phyloP scores from a whole-genome alignment of 2,329 filamentous ascomycete genomes.

The Pezicula radicicola region DNA sequence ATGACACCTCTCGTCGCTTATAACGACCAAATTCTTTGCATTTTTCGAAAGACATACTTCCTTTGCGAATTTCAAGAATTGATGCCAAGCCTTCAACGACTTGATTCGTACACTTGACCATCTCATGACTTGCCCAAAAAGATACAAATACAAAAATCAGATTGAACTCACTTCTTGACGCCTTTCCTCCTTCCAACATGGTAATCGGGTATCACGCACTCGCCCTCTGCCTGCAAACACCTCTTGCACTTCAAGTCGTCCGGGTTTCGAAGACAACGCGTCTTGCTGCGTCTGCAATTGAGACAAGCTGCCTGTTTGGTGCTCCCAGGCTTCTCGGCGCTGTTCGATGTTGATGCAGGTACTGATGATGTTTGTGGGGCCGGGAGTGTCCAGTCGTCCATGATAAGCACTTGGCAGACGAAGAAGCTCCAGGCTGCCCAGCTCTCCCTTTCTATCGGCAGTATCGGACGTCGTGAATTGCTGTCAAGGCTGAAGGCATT shows the following conservation, averaged over 20 bases:
- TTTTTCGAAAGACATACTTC: too few relatives aligned
- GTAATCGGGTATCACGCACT: slow-evolving; percentile 70
- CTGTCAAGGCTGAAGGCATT: too few relatives aligned
- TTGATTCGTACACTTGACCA: too few relatives aligned
- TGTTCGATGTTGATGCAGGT: not conserved
- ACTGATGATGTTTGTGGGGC: not conserved
- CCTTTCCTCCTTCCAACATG: slow-evolving; percentile 72
- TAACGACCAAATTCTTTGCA: too few relatives aligned
- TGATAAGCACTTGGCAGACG: not conserved
- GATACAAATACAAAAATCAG: not conserved
- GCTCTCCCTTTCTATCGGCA: too few relatives aligned
- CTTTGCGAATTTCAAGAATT: too few relatives aligned
- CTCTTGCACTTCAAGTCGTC: slow-evolving; percentile 55
- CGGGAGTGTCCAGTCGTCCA: not conserved
- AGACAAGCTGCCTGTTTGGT: slow-evolving; percentile 52
- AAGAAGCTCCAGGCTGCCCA: not conserved
- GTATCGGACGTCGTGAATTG: too few relatives aligned
- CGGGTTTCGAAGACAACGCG: slow-evolving; percentile 58
- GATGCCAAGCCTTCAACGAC: too few relatives aligned
- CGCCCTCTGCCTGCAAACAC: slow-evolving; percentile 53
- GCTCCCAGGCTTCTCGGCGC: not conserved
- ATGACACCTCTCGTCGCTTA: too few relatives aligned
- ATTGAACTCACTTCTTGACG: slow-evolving; percentile 63
- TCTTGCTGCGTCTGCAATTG: slow-evolving; percentile 64
- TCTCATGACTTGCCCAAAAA: too few relatives aligned